Conservation (phyloP, 768 basidiomycete species). For the Trametes elegans region DNA sequence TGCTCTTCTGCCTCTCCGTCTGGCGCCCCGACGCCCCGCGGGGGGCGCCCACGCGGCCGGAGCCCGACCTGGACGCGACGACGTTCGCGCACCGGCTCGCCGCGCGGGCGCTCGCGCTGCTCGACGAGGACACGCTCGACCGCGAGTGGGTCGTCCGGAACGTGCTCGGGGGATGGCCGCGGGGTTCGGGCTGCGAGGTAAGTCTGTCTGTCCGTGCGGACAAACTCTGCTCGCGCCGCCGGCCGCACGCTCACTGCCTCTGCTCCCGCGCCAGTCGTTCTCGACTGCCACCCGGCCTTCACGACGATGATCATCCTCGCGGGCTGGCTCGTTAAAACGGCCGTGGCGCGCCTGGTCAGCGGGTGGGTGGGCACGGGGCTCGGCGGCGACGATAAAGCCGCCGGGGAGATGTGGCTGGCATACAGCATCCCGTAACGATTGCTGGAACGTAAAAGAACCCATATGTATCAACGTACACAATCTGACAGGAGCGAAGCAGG, state of each 20-base stretch:
- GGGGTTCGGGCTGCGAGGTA: conserved; percentile 82
- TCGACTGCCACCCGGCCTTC: conserved; percentile 72
- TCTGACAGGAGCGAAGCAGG: too few species aligned
- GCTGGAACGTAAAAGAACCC: background rate
- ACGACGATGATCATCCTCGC: conserved; percentile 72
- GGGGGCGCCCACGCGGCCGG: background rate
- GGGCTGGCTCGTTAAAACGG: conserved; percentile 74
- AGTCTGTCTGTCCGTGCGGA: conserved; percentile 16
- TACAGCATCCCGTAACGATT: conserved; percentile 67
- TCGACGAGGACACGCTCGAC: conserved; percentile 74
- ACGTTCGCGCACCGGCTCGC: conserved; percentile 36
- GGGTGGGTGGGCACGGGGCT: conserved; percentile 54
- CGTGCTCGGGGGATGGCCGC: conserved; percentile 80
- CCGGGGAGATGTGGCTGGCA: conserved; percentile 71
- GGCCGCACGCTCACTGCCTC: too few species aligned
- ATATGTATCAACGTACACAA: too few species aligned
- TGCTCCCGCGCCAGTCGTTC: conserved; percentile 67
- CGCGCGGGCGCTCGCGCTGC: conserved; percentile 44
- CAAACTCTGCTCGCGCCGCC: too few species aligned
- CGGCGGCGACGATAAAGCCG: conserved; percentile 41
- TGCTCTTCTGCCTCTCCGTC: conserved; percentile 78
- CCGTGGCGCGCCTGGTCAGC: conserved; percentile 57
- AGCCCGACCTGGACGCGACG: conserved; percentile 27
- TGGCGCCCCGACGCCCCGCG: conserved; percentile 53
- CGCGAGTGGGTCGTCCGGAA: conserved; percentile 85